Evolutionary conservation across 345 rosid genomes (phyloP), one percentile per base, ranked within the genome.

Genomic region (Rhizophora mangle): DNA sequence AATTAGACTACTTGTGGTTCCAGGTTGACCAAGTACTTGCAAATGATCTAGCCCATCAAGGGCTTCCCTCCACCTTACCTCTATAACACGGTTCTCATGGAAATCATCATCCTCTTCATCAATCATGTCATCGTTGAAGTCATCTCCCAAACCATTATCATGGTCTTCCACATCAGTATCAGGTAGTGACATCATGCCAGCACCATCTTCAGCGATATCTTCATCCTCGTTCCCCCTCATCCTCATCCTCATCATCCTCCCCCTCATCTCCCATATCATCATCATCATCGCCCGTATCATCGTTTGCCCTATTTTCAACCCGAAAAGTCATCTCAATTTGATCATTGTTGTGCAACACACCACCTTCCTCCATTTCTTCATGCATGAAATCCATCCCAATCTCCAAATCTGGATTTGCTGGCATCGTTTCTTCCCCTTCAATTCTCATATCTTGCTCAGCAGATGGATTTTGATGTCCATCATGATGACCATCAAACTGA

Each of bases 61-160:
- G 68, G 96, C 93, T 79, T 87, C 98, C 83, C 97, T 87, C 98
- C 95, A 91, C 81, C 96, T 82, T 58, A 88, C 96, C 83, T 91
- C 97, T 81, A 94, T 88, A 24, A 91, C 95, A 27, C 87, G 93
- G 67, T 84, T 87, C 83, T 87, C 97, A 73, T 89, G 93, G 76
- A 91, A 91, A 78, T 91, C 98, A 69, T 89, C 98, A 68, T 91
- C 96, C 53, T 90, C 98, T 78, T 94, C 98, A 74, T 94, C 98
- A 69, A 89, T 80, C 96, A 94, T 88, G 60, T 94, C 95, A 89
- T 89, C 96, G 75, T 87, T 88, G 78, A 79, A 93, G 69, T 89
- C 97, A 87, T 88, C 98, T 70, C 89, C 95, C 82, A 88, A 80
- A 61, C 91, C 97, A 72, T 88, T 68, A 81, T 93, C 97, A 67